Evolutionary conservation across 1,284 basidiomycete genomes (phyloP), one percentile per base, ranked within the genome.

Genomic region (Cerioporus squamosus): DNA sequence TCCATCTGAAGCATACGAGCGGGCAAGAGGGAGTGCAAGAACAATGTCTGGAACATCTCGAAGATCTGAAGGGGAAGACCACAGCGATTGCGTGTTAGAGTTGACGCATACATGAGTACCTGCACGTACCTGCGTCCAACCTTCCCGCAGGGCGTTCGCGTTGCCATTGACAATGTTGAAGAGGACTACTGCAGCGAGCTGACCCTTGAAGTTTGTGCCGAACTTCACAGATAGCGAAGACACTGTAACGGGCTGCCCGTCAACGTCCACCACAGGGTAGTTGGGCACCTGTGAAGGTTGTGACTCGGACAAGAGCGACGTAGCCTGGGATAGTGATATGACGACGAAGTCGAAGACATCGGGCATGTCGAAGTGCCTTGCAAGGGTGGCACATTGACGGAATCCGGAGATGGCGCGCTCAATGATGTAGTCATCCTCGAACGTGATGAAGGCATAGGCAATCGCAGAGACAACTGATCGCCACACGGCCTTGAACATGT

Each of bases 81-180:
- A 23, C 43, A 7, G 24, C 7, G 15, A 36, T 2, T 36, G n/a
- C 7, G 6, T 14, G 10, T 61, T 24, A 57, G 47, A 23, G 24
- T 56, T 50, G 60, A 36, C 24, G 44, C 20, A 26, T 50, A n/a
- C 0, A n/a, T 23, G 12, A n/a, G 10, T 17, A 7, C 15, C 3
- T 20, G n/a, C 3, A 24, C 44, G 12, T 61, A 93, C 93, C 79
- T 93, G 91, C 2, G 84, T 87, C 97, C 97, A 99, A 17, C 97
- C 95, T 71, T 95, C 91, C 38, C 95, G 86, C 54, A 99, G 85
- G 5, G 95, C 91, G 66, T 94, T 92, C n/a, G 94, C 94, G 72
- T 98, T 96, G 8, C 95, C 94, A 68, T 98, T 98, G 17, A 97
- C 94, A 54, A 99, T 98, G 59, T 96, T 97, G 78, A 99, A 99